Base-by-base conservation (phyloP, 345 rosid genomes). In the Ailanthus altissimus region DNA sequence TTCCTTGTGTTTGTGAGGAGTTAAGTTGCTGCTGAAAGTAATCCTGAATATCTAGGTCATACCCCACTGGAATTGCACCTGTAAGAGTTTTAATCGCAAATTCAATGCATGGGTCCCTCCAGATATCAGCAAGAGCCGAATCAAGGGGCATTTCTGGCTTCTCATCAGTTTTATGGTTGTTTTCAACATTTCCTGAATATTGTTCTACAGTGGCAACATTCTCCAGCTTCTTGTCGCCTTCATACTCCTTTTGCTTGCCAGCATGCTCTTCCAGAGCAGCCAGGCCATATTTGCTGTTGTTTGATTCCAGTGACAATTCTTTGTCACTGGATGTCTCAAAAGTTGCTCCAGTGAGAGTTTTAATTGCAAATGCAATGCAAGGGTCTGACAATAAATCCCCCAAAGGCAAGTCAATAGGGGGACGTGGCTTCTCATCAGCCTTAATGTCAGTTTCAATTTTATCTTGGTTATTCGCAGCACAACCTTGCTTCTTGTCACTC, bases 351-450 rank as follows among this genome's bases (percentile, higher is more conserved):
- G 98, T 95, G 14, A 95, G 94, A 23, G 94, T 95, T 86, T 89
- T 86, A 59, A 96, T 92, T 59, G 99, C 99, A 85, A 96, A 96
- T 59, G 97, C 99, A 23, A 96, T 96, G 87, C 99, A 96, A 46
- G 99, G 98, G 77, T 96, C 99, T 49, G 86, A 80, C 83, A 94
- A 88, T 70, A 96, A 76, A 82, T 92, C 97, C n/a, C 85, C 89
- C 25, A 91, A 88, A 50, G 93, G 89, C 58, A 85, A 77, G 79
- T 90, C 90, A 54, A 85, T 59, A 28, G 81, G 43, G 25, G 50
- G 62, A 38, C 42, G 82, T 10, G 78, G 72, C 83, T 82, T 72
- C 74, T 61, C 84, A 67, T 78, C 86, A 59, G 75, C 76, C 15
- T 32, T 68, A 68, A 23, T 43, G 42, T 40, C 78, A 12, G 61